Conservation (phyloP, 257 asterid genomes). For the Vinca minor region DNA sequence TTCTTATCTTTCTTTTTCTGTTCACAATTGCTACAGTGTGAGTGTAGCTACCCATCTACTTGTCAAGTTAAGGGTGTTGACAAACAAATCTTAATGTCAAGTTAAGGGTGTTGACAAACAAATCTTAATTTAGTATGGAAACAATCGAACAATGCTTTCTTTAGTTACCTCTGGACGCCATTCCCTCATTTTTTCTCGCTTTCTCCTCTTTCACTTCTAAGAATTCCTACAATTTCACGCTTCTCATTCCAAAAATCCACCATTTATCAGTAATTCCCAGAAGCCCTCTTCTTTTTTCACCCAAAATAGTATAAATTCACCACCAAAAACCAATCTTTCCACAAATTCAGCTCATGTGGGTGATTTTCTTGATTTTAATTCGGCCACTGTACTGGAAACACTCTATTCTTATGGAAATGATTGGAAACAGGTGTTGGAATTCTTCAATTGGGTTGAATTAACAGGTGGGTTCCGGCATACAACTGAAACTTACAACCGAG, state of each 20-base stretch:
- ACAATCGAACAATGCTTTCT: slow-evolving; percentile 29
- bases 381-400: slow-evolving; percentile 42
- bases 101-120: background rate
- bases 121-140: background rate
- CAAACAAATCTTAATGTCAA: background rate
- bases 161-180: slow-evolving; percentile 26
- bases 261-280: slow-evolving; percentile 9
- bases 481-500: slow-evolving; percentile 53
- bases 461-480: slow-evolving; percentile 53
- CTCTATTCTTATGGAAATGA: slow-evolving; percentile 68
- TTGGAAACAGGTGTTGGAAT: slow-evolving; percentile 76
- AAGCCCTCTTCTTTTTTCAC: slow-evolving; percentile 18
- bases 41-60: no score
- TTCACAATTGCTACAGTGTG: no score
- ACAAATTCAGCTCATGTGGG: slow-evolving; percentile 8
- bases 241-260: slow-evolving; percentile 17
- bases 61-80: no score
- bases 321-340: slow-evolving; percentile 20
- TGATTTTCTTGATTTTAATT: slow-evolving; percentile 24
- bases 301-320: slow-evolving; percentile 12
- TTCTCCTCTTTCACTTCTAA: slow-evolving; percentile 28
- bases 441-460: slow-evolving; percentile 76
- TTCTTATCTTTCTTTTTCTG: no score
- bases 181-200: slow-evolving; percentile 24
- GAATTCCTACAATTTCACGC: slow-evolving; percentile 15